These are phyloP conservation scores for Aureobasidium melanogenum DNA, from an alignment of 2,329 filamentous ascomycete genomes.

Conservation along the genomic window DNA sequence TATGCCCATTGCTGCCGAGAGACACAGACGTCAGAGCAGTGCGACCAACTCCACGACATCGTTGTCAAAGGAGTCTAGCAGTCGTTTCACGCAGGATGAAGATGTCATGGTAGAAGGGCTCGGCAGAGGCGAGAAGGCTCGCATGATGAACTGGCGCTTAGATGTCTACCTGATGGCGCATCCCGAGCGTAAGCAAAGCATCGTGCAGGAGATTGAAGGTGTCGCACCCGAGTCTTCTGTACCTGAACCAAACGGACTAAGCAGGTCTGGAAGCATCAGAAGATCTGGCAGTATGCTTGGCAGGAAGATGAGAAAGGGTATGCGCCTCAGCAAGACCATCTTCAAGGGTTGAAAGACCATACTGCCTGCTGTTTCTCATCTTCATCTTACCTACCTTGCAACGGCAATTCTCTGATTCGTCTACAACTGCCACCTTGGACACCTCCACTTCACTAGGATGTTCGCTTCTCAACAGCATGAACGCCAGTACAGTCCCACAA, in stretches of 20 bases:
- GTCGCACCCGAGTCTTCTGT: neutral
- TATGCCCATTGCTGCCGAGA: conserved; percentile 13
- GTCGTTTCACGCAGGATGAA: conserved; percentile 14
- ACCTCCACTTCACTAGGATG: neutral
- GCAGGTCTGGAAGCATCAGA: conserved; percentile 1
- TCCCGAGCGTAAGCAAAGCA: conserved; percentile 22
- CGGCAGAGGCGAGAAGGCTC: conserved; percentile 22
- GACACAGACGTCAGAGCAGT: conserved; percentile 14
- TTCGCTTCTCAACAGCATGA: neutral
- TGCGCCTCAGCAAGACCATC: conserved; percentile 18
- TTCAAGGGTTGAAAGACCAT: conserved; percentile 18
- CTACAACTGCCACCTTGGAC: neutral
- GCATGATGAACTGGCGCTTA: conserved; percentile 28
- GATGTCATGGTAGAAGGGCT: conserved; percentile 13
- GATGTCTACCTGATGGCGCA: conserved; percentile 24
- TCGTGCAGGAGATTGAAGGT: neutral
- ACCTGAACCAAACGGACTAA: neutral
- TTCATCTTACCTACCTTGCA: neutral
- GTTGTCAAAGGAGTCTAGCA: conserved; percentile 21
- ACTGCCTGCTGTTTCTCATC: no score
- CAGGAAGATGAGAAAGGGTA: conserved; percentile 19
- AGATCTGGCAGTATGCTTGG: neutral
- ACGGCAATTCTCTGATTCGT: neutral
- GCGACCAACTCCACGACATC: conserved; percentile 17
- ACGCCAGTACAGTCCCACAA: neutral